Conservation (phyloP, 768 basidiomycete species). For the Termitomyces sp. region DNA sequence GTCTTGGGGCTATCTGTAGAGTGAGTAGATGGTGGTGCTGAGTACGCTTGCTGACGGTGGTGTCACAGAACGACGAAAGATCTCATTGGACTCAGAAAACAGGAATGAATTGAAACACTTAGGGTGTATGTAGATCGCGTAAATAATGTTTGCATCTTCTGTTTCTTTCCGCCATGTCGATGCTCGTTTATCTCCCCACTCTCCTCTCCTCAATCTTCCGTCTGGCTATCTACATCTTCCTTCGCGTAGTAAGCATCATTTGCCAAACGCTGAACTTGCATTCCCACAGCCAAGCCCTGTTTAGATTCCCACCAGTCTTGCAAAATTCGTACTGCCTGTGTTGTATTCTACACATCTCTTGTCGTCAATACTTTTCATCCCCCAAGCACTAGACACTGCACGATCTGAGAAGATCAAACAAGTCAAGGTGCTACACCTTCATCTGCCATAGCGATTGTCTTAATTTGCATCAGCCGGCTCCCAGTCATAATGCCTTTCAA, state of each 20-base stretch:
- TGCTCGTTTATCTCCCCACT: constrained; percentile 18
- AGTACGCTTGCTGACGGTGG: not conserved
- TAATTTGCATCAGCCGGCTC: constrained; percentile 2
- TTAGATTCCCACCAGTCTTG: constrained; percentile 35
- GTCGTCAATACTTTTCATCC: constrained; percentile 14
- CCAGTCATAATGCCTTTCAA: constrained; percentile 1
- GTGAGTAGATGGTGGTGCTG: constrained; percentile 30
- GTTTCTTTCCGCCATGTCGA: constrained; percentile 8
- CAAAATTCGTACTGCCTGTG: constrained; percentile 23
- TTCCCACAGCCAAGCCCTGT: not conserved
- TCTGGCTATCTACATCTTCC: constrained; percentile 38
- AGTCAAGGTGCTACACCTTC: not conserved
- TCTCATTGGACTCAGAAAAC: constrained; percentile 24
- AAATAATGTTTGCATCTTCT: not conserved
- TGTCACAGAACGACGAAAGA: constrained; percentile 26
- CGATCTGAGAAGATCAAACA: constrained; percentile 6
- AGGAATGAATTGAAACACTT: constrained; percentile 9
- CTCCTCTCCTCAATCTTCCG: constrained; percentile 34
- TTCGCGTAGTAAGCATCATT: constrained; percentile 37
- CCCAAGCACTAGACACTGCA: not conserved
- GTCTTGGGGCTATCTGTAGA: constrained; percentile 53
- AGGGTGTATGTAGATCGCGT: not conserved
- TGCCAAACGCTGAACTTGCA: not conserved
- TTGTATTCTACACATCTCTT: constrained; percentile 24
- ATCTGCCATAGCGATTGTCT: not conserved